These are phyloP conservation scores for Corrigiola litoralis DNA, from an alignment of 179 eudicot species.

Conservation along the genomic window DNA sequence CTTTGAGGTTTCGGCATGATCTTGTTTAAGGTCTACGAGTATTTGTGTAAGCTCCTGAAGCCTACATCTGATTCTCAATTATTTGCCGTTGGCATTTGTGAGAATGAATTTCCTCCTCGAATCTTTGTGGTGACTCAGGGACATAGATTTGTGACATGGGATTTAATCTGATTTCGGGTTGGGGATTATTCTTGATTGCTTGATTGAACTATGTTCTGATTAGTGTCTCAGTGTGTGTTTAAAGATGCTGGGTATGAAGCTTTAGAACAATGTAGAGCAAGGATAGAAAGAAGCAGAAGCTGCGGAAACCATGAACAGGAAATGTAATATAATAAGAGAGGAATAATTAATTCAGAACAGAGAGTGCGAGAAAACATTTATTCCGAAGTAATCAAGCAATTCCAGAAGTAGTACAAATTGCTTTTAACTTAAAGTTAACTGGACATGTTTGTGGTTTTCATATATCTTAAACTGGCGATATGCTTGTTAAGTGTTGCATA, in stretches of 20 bases:
- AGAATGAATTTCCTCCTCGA: neutral
- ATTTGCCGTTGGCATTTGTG: neutral
- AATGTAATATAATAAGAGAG: too few relatives aligned
- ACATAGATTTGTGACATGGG: neutral
- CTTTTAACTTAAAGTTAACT: neutral
- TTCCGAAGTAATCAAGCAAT: too few relatives aligned
- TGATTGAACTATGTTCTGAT: too few relatives aligned
- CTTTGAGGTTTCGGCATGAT: too few relatives aligned
- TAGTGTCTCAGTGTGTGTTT: too few relatives aligned
- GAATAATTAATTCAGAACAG: too few relatives aligned
- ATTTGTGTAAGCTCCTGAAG: neutral
- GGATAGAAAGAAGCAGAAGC: neutral
- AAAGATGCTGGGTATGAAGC: too few relatives aligned
- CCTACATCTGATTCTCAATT: neutral
- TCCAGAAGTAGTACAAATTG: neutral
- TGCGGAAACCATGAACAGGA: too few relatives aligned
- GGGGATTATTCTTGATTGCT: neutral
- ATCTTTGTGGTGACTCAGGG: neutral
- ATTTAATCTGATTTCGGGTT: too few relatives aligned
- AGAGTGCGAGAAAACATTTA: too few relatives aligned
- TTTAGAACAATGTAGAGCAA: neutral
- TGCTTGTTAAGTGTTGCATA: neutral
- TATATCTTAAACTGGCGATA: neutral
- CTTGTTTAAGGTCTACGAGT: too few relatives aligned
- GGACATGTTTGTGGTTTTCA: neutral